Evolutionary conservation across 2,329 filamentous ascomycete species (phyloP), one percentile per base, ranked within the genome.

Genomic region (Ophiostoma ips): DNA sequence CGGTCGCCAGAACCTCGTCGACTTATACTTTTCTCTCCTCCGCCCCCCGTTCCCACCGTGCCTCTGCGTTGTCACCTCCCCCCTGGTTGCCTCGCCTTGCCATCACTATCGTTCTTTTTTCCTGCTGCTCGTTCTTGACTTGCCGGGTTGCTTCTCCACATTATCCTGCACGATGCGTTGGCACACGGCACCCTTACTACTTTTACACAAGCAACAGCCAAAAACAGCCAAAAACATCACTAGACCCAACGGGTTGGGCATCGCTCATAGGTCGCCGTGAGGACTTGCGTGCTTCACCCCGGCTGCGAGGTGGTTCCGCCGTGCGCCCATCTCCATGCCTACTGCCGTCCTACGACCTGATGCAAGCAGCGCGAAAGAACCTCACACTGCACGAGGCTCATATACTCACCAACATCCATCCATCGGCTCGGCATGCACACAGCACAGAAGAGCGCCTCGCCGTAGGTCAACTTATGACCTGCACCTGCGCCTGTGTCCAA

Each of bases 81-180:
- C 37, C 13, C 13, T 16, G 35, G 43, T 18, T 21, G 4, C 31
- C 15, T 28, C 31, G 15, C 44, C 31, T 47, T 52, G 51, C 16
- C 48, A 50, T 50, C 37, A 34, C 41, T 50, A 34, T 31, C 12
- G 10, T 45, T 21, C 18, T 31, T 33, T 34, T 34, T 13, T 21
- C 40, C 44, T 52, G 43, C 33, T 19, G 11, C 33, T 54, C 53
- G 48, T 53, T 51, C 36, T 47, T 54, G 11, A 55, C 18, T 37
- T 12, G 21, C 38, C 16, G n/a, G 40, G 24, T 15, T 19, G 13
- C 53, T 57, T 53, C 62, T 63, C 61, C 61, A 63, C 62, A 56
- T 58, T 52, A 52, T 55, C 51, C 61, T 64, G 63, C 63, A 64
- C 55, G 62, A 64, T 64, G 62, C 59, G 62, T 55, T 64, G 62